Base-by-base conservation (phyloP, 257 asterid genomes). In the Nemophila menziesii region DNA sequence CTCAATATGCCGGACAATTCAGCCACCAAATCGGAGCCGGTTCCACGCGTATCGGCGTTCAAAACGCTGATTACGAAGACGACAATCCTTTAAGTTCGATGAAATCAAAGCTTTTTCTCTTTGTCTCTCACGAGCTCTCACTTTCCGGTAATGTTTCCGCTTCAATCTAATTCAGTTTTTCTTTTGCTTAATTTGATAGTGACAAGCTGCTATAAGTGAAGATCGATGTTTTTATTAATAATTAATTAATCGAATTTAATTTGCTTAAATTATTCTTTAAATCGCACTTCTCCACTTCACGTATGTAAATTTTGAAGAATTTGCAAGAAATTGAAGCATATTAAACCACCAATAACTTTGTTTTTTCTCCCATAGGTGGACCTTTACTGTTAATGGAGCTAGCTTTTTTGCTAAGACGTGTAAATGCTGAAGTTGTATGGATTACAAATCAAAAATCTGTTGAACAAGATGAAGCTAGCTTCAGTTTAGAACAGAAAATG, bases 121-220 rank as follows among this genome's bases (percentile, higher is more conserved):
- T 84, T 52, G 93, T 80, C 21, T 84, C 95, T 9, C 93, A 84
- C 67, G 93, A 84, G 54, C 93, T 84, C 52, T 80, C 95, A 16
- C 93, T 80, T 46, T 80, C 95, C 16, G 95, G 95, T 84, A 70
- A 53, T 24, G 49, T 4, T 29, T 29, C 12, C 7, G 36, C 39
- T 41, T 33, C 26, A 13, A 13, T 34, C 8, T 26, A 20, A 6
- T 42, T 5, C 21, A 5, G 19, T 33, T 38, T 26, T 33, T 4
- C 22, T 33, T 27, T 13, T 16, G 21, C 19, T 9, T 12, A 6
- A 14, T 50, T 46, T 8, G 5, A 43, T 24, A 3, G 7, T 11
- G 17, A 33, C n/a, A 13, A 29, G 36, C 9, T 29, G 3, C 36
- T 29, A 2, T 29, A 29, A 29, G 36, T 29, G 36, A 29, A 29